These are phyloP conservation scores for Pythium sukuiense DNA, from an alignment of 352 stramenopile species.

Conservation along the genomic window DNA sequence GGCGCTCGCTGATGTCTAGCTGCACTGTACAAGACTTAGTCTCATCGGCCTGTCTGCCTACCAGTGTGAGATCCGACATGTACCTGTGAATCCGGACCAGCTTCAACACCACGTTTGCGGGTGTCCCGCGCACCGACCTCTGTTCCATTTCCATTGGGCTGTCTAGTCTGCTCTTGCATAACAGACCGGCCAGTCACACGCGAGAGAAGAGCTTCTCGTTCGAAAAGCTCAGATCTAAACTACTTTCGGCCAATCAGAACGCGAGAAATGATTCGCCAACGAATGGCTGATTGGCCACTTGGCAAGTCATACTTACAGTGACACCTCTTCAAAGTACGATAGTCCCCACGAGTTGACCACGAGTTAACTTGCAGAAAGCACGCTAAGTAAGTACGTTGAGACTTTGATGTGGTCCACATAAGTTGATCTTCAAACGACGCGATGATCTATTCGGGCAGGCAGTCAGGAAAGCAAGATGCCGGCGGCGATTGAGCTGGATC, in stretches of 20 bases:
- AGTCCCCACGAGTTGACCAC: too few relatives aligned
- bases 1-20: neutral
- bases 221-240: constrained; percentile 14
- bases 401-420: constrained; percentile 14
- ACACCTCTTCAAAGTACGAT: constrained; percentile 11
- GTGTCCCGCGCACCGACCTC: neutral
- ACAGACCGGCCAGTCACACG: constrained; percentile 9
- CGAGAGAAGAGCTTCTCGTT: constrained; percentile 1
- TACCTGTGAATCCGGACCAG: neutral
- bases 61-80: neutral
- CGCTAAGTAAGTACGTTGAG: neutral
- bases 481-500: constrained; percentile 3
- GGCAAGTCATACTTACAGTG: neutral
- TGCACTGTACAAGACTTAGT: neutral
- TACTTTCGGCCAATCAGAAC: constrained; percentile 20
- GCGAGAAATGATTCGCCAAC: neutral
- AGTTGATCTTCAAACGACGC: constrained; percentile 17
- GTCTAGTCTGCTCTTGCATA: constrained; percentile 19
- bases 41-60: neutral
- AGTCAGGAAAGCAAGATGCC: neutral
- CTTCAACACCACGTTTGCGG: neutral
- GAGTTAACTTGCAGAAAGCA: neutral
- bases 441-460: neutral
- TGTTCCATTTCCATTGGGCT: constrained; percentile 19
- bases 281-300: constrained; percentile 20